Conservation (phyloP, 805 yeast genomes). For the Saccharomycodes ludwigii region DNA sequence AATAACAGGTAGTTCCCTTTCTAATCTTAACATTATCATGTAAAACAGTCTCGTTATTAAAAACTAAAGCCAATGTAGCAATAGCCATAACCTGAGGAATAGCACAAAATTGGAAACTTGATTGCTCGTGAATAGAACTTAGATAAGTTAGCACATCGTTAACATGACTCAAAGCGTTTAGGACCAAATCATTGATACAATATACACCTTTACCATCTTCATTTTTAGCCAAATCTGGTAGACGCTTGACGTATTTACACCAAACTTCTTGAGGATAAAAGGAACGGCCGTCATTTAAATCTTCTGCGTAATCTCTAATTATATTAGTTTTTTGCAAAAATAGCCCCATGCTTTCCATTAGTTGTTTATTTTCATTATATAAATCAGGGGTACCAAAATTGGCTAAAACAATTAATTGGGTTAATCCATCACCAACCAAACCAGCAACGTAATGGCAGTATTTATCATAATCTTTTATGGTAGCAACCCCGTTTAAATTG, state of each 20-base stretch:
- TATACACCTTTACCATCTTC: slow-evolving; percentile 46
- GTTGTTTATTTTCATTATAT: slow-evolving; percentile 36
- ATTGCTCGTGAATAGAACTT: slow-evolving; percentile 64
- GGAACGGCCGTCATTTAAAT: slow-evolving; percentile 78
- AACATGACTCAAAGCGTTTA: slow-evolving; percentile 68
- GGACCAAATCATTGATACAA: slow-evolving; percentile 73
- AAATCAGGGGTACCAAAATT: slow-evolving; percentile 47
- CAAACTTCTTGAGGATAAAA: slow-evolving; percentile 96
- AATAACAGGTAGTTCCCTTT: slow-evolving; percentile 71
- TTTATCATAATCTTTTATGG: slow-evolving; percentile 71
- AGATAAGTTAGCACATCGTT: slow-evolving; percentile 66
- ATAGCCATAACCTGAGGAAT: slow-evolving; percentile 99
- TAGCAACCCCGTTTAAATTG: slow-evolving; percentile 65
- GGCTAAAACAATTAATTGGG: slow-evolving; percentile 70
- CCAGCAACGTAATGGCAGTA: slow-evolving; percentile 98
- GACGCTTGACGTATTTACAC: slow-evolving; percentile 59
- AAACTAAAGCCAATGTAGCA: slow-evolving; percentile 80
- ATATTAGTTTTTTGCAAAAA: slow-evolving; percentile 93
- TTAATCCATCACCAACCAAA: slow-evolving; percentile 90
- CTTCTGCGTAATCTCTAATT: slow-evolving; percentile 90
- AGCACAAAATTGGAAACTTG: slow-evolving; percentile 83
- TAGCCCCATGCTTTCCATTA: slow-evolving; percentile 82
- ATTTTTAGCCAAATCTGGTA: slow-evolving; percentile 46
- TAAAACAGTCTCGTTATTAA: slow-evolving; percentile 66
- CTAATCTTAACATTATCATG: slow-evolving; percentile 72